Percentiles rank a stretch among this genome's conserved stretches.
Evolutionary conservation across 2,329 filamentous ascomycete genomes (phyloP).

Genomic region (Emydomyces testavorans): DNA sequence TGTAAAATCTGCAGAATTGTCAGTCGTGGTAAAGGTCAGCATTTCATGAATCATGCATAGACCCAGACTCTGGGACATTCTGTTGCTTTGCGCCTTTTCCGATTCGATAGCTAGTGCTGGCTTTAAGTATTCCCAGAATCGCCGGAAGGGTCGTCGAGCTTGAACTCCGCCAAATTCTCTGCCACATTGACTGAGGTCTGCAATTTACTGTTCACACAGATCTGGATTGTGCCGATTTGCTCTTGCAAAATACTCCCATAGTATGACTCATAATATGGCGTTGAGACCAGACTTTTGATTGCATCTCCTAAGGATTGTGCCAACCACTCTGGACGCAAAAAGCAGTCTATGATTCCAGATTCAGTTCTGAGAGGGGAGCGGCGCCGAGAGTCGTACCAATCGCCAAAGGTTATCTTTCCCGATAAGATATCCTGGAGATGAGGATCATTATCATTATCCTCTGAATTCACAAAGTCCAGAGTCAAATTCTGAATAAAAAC

Average conservation of each 20-base stretch:
- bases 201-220: not conserved
- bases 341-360: not conserved
- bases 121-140: not conserved
- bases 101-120: not conserved
- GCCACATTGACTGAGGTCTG: not conserved
- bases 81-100: not conserved
- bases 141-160: not conserved
- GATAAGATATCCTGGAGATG: not conserved
- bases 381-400: not conserved
- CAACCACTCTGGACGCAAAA: not conserved
- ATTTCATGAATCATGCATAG: no score
- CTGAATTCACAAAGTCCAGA: not conserved
- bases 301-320: not conserved
- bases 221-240: not conserved
- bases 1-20: no score
- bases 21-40: no score
- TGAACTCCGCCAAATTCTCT: not conserved
- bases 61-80: no score
- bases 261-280: not conserved
- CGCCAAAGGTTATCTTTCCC: not conserved
- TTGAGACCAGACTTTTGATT: not conserved
- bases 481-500: not conserved
- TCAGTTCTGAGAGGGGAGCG: not conserved
- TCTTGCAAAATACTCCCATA: not conserved
- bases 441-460: constrained; percentile 1